Evolutionary conservation across 31 red algal species (phyloP), one percentile per base, ranked within the genome.

Genomic region (Bonnemaisonia californica): DNA sequence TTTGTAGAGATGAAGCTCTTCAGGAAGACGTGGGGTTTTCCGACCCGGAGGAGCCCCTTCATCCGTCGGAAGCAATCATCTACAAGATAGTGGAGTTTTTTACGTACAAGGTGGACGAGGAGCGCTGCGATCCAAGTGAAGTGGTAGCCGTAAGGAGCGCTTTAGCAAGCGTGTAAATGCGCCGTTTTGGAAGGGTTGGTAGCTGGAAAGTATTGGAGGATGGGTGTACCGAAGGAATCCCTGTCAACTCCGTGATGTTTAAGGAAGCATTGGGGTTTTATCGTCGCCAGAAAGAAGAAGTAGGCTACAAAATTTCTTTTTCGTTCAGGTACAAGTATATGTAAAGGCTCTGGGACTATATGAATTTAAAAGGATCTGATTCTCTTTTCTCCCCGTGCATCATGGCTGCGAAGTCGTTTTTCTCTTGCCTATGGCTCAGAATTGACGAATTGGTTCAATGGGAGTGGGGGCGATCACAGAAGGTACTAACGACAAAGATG

Each of bases 1-100:
- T 79, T 57, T 79, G 51, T 38, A 60, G 32, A 0, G 54, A 79
- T 33, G 74, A 16, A 0, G 19, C 31, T 16, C 27, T 62, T 60
- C 55, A 54, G 28, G 55, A 60, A 40, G 74, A 28, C 21, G 39
- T 62, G 27, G 54, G 55, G 0, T 38, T 28, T 29, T 22, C n/a
- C 22, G 74, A 79, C 33, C 74, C 54, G 38, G 55, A 79, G 3
- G 55, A 34, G 0, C 16, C 51, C 24, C 24, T n/a, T 32, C 0
- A 62, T n/a, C 74, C 74, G 0, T 32, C 30, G 21, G 0, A 60
- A 62, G 0, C 16, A 33, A 38, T 62, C 27, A 35, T 62, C 18
- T 51, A 56, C n/a, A 55, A 55, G 21, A 55, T 55, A 55, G 51
- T 21, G 18, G 51, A 55, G 0, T 55, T 0, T 21, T 55, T 55